Base-by-base conservation (phyloP, 345 rosid genomes). In the Populus deltoides region DNA sequence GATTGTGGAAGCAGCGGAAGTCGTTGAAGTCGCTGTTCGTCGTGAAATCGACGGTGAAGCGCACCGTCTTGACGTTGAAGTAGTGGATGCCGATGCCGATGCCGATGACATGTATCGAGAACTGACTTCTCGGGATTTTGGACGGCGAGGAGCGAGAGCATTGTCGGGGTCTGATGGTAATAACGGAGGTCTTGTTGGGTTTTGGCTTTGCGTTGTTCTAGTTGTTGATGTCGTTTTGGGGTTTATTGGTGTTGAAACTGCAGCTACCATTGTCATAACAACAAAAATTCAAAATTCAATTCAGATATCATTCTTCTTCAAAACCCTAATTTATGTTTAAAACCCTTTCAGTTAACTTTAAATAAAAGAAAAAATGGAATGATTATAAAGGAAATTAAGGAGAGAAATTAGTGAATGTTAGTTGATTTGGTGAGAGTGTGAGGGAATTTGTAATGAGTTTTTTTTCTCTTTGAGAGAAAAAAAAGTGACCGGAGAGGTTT, bases 51-150 rank as follows among this genome's bases (percentile, higher is more conserved):
- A 81, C 57, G 97, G 97, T 41, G 97, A 92, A 4, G 89, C 81
- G 51, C 85, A 89, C 76, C 98, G 84, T 81, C 85, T 91, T 7
- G 84, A 71, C 10, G 88, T 49, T 2, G 88, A 81, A 66, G 83
- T 76, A 20, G 88, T 29, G 35, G 86, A 69, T 22, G 88, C 72
- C 7, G 89, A 20, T 17, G 57, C 71, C 20, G 86, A 83, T 4
- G 90, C 75, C 35, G 88, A 81, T 0, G 84, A 82, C 80, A 92
- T 77, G 82, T 93, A 93, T 4, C 99, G 97, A 75, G 97, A 95
- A 17, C 89, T 83, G 83, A 95, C 94, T 49, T 90, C 94, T 17
- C 96, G 89, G 8, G 90, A 74, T 81, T 88, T 91, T 0, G 89
- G 88, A 2, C 94, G 91, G 73, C 90, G 97, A 38, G 87, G 83